Evolutionary conservation across 352 stramenopile genomes (phyloP), one percentile per base, ranked within the genome.

Genomic region (Thraustotheca clavata): DNA sequence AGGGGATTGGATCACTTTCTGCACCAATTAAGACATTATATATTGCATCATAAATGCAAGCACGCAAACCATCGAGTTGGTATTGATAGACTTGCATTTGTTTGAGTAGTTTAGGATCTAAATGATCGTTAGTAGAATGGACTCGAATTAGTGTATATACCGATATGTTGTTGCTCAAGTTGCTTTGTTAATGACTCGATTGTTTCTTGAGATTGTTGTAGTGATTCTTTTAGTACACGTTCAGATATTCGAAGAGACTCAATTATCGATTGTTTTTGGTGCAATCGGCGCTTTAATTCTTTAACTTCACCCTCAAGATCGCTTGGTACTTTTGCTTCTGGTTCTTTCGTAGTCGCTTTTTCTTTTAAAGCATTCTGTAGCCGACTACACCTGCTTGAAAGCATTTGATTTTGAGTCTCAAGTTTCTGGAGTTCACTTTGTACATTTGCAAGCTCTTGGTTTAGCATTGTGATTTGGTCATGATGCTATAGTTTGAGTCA

Each of bases 41-140:
- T n/a, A 43, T 31, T 6, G 47, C 57, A 12, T 65, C 57, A 32
- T 55, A 65, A 4, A 65, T 46, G 32, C 57, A 55, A 22, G 57
- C 57, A 22, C 57, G 57, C 5, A 65, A 46, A 6, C 57, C 57
- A 49, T 61, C 29, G 29, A 61, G 29, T 49, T 61, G 24, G 24
- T 12, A 20, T 55, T 22, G 52, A 49, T 4, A 11, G 5, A 9
- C 18, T 35, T 3, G 18, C 20, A 50, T 18, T 29, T 0, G 12
- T 29, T 11, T 52, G 46, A n/a, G 46, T 12, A 11, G 18, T 52
- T n/a, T 20, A 11, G 20, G 11, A 12, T 11, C 20, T n/a, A 50
- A 29, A 5, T 35, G 26, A 2, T 59, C 49, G 49, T 20, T 27
- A 18, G n/a, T 59, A 29, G n/a, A 29, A 36, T 41, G 18, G n/a